Percentiles rank a stretch among this genome's conserved stretches.
phyloP scores from a whole-genome alignment of 2,329 filamentous ascomycete genomes.

The Tolypocladium endophyticum region DNA sequence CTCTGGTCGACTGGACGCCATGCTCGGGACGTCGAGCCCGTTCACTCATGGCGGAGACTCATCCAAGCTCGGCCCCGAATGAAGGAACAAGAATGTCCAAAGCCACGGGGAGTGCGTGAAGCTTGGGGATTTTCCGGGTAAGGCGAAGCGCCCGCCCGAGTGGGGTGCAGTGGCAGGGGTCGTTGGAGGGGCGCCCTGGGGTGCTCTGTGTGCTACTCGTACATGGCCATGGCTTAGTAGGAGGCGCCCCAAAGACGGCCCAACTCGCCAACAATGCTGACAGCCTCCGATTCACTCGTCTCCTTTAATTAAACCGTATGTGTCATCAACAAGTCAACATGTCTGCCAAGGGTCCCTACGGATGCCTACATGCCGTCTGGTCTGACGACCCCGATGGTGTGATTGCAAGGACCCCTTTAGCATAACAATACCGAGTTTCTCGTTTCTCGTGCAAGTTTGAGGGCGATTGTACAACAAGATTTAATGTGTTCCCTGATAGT shows the following conservation, averaged over 20 bases:
- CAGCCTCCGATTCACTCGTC: too few species aligned
- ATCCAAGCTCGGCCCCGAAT: not conserved
- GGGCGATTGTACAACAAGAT: not conserved
- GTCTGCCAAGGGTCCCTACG: too few species aligned
- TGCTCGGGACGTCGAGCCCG: constrained; percentile 1
- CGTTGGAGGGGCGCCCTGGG: not conserved
- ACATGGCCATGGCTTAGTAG: too few species aligned
- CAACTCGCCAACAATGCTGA: too few species aligned
- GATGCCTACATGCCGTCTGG: too few species aligned
- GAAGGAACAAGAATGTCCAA: not conserved
- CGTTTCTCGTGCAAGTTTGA: not conserved
- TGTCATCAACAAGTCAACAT: not conserved
- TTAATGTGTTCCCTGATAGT: not conserved
- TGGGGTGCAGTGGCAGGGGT: not conserved
- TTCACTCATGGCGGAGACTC: not conserved
- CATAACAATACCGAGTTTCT: not conserved
- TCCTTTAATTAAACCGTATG: too few species aligned
- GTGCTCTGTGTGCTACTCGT: too few species aligned
- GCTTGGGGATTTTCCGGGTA: not conserved
- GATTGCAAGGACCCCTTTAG: too few species aligned
- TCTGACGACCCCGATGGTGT: too few species aligned
- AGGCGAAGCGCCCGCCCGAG: not conserved
- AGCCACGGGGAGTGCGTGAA: not conserved
- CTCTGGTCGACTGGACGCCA: constrained; percentile 2
- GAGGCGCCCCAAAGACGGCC: too few species aligned